Conservation (phyloP, 2,329 filamentous ascomycete genomes). For the Onygena corvina region DNA sequence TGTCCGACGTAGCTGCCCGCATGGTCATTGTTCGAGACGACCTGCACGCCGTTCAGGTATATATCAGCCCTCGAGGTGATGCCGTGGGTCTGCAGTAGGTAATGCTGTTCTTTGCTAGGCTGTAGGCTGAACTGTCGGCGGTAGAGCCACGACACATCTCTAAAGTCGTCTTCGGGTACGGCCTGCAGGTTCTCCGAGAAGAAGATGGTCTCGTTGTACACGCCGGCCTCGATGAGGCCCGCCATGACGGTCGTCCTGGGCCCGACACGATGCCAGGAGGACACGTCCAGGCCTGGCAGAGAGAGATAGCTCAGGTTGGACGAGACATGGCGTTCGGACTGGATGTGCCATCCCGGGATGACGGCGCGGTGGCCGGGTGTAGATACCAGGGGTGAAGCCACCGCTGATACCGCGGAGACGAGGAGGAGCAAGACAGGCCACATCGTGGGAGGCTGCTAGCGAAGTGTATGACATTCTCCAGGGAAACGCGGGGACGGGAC, state of each 20-base stretch:
- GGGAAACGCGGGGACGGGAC: too few relatives aligned
- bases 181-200: constrained; percentile 41
- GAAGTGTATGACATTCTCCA: too few relatives aligned
- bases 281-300: constrained; percentile 34
- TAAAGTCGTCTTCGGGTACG: constrained; percentile 39
- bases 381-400: constrained; percentile 14
- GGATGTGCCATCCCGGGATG: constrained; percentile 39
- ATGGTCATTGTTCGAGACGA: constrained; percentile 41
- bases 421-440: neutral
- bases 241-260: constrained; percentile 47
- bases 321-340: constrained; percentile 33
- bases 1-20: constrained; percentile 47
- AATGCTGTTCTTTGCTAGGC: constrained; percentile 31
- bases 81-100: constrained; percentile 46
- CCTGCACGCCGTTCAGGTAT: constrained; percentile 44
- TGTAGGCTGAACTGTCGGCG: constrained; percentile 41
- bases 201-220: constrained; percentile 46
- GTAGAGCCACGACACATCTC: constrained; percentile 46
- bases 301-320: constrained; percentile 33
- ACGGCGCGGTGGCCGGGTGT: constrained; percentile 19
- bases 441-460: too few relatives aligned
- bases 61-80: constrained; percentile 51
- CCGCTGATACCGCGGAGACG: neutral
- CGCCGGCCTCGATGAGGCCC: constrained; percentile 42
- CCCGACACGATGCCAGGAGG: constrained; percentile 41